Evolutionary conservation across 805 yeast genomes (phyloP), one percentile per base, ranked within the genome.

Genomic region (Metschnikowia santaceciliae): DNA sequence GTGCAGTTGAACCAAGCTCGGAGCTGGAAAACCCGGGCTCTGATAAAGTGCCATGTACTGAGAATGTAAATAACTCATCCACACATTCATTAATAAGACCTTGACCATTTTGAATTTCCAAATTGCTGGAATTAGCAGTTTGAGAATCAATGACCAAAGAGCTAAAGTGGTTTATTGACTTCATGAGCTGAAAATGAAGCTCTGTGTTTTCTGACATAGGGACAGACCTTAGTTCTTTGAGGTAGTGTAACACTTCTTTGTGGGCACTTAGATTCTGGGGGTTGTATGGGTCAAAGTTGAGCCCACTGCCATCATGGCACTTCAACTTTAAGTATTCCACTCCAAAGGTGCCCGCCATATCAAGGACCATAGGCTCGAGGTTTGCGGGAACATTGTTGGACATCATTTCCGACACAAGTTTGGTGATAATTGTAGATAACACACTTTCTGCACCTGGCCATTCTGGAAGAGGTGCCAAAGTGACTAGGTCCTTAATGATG

Each of bases 371-470:
- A 2, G 58, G 57, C 33, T 55, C 58, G 14, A 46, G 50, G 3
- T 45, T 19, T 3, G 45, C 8, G 6, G 51, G 43, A 4, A 53
- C 39, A 7, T 35, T 33, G 3, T 35, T 46, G 7, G 42, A 11
- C 6, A 19, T 33, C 46, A 55, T 42, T 3, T 43, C 47, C 6
- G 44, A 22, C 3, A 40, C 26, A 10, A 49, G 46, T 5, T 36
- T 37, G 30, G 32, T 33, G 6, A 51, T 26, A 4, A 53, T 47
- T 2, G 45, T 22, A 3, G 47, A 20, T 6, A 49, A 35, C 11
- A 49, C 17, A 4, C 45, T 38, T 17, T 81, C 87, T 1, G 84
- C 74, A 0, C 80, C 80, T 0, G 89, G 74, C 81, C 85, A 88
- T 49, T 81, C 84, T 0, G 90, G 88, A 7, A 64, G 64, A 1